Percentiles rank a stretch among this genome's conserved stretches.
phyloP scores from a whole-genome alignment of 805 yeast species.

The Wickerhamiella australiensis region DNA sequence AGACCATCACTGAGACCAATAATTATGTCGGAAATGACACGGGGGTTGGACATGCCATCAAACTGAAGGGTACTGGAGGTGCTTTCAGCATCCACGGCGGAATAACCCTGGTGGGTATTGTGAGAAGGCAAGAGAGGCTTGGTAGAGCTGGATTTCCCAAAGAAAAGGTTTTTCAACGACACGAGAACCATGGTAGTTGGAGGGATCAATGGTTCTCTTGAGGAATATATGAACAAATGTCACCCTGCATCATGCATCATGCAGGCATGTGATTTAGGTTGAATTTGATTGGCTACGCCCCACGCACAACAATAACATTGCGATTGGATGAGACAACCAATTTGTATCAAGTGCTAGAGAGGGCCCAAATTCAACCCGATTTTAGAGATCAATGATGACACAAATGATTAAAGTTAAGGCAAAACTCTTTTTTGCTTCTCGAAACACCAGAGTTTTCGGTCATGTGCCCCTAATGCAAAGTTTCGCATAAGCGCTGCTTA shows the following conservation, averaged over 20 bases:
- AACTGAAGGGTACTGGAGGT: slow-evolving; percentile 16
- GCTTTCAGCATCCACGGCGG: slow-evolving; percentile 17
- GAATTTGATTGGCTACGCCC: slow-evolving; percentile 9
- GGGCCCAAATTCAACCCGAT: background rate
- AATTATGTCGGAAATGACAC: slow-evolving; percentile 86
- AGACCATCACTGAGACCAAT: slow-evolving; percentile 92
- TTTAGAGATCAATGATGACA: background rate
- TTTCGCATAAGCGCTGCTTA: no score
- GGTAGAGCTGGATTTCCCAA: slow-evolving; percentile 19
- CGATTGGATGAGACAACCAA: background rate
- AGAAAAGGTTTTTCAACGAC: slow-evolving; percentile 24
- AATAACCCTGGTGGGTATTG: slow-evolving; percentile 13
- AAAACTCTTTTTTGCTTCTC: no score
- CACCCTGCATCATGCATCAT: slow-evolving; percentile 4
- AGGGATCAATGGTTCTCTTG: background rate
- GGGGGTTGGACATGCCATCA: slow-evolving; percentile 38
- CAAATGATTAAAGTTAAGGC: no score
- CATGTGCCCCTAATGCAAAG: no score
- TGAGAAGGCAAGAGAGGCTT: slow-evolving; percentile 26
- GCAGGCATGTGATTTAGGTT: background rate
- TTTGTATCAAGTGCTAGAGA: background rate
- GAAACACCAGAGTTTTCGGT: no score
- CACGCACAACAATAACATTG: background rate
- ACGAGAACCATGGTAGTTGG: slow-evolving; percentile 25
- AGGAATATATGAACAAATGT: background rate